Base-by-base conservation (phyloP, 2,329 filamentous ascomycete species). In the Juglanconis oblonga region DNA sequence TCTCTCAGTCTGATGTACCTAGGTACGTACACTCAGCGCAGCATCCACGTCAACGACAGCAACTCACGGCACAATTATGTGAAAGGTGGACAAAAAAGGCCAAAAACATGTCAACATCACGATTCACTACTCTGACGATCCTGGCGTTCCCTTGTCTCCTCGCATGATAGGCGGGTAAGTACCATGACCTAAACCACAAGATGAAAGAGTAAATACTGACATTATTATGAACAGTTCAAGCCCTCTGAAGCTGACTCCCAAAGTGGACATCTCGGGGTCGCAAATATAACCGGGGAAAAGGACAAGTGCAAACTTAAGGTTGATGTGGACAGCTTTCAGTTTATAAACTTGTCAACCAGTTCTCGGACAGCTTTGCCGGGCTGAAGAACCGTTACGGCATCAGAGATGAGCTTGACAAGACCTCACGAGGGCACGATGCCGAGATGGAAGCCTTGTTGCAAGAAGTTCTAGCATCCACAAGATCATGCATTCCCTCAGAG, bases 301-400 rank as follows among this genome's bases (percentile, higher is more conserved):
- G 40, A 17, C 49, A 58, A 40, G 31, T 58, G 49, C 9, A 48
- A 35, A 2, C 56, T 58, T 2, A 40, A 58, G 17, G 32, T 8
- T 4, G 50, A 58, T n/a, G 32, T 8, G 1, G 38, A 58, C 14
- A 42, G 56, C 11, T 58, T 58, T 31, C 56, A 58, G 14, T 58
- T 47, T 24, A n/a, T 58, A 29, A 58, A 42, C 56, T 53, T 35
- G 47, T 45, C 14, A 48, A 38, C 24, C 42, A 48, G 5, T 58
- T 53, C 35, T 32, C 44, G 24, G 47, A 40, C 6, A n/a, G 48
- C 5, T 50, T 58, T 11, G 49, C 50, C 5, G 50, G 48, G 7
- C 56, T 58, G 3, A 53, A 58, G 35, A 58, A 50, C 50, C 50
- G 56, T 4, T 58, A 53, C 56, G 47, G 45, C 24, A 50, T 52